Evolutionary conservation across 345 rosid genomes (phyloP), one percentile per base, ranked within the genome.

Genomic region (Euclidium syriacum): DNA sequence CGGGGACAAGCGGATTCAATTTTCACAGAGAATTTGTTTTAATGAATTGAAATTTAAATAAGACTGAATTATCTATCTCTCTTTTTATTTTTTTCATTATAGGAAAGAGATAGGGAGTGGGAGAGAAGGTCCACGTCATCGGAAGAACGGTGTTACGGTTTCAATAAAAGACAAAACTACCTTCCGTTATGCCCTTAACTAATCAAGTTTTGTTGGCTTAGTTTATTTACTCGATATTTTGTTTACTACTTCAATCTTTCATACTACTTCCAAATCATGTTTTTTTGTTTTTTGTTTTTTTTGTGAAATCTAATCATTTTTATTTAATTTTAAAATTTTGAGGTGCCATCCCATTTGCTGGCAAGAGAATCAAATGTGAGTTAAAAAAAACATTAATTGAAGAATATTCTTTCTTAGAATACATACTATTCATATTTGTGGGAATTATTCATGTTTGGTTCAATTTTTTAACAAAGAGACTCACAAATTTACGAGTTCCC

Each of bases 91-190:
- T n/a, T 44, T 27, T 38, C 63, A 35, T 20, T 66, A 55, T 24
- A 57, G 1, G 64, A 57, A n/a, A 46, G 56, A 67, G 52, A 58
- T 67, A 29, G 43, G 52, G 72, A 58, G 67, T 60, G 40, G 61
- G 60, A 68, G 48, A 19, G 55, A 68, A 52, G 33, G 29, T 40
- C 49, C 73, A 68, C 73, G 66, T 58, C 72, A 60, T 50, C 44
- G 12, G 10, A 40, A 68, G 38, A 65, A 65, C 46, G 38, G 63
- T 43, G 70, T 65, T 68, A 32, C 32, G 15, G 65, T 68, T 58
- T 40, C 46, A 9, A 58, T 40, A 66, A 58, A 50, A 17, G 65
- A 68, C 73, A 68, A 59, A 59, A 58, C 60, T 68, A 59, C 46
- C 52, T 59, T 58, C 73, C 20, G 73, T 68, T 68, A 40, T 50